These are phyloP conservation scores for Coniochaeta hoffmannii DNA, from an alignment of 2,329 filamentous ascomycete species.

Conservation along the genomic window DNA sequence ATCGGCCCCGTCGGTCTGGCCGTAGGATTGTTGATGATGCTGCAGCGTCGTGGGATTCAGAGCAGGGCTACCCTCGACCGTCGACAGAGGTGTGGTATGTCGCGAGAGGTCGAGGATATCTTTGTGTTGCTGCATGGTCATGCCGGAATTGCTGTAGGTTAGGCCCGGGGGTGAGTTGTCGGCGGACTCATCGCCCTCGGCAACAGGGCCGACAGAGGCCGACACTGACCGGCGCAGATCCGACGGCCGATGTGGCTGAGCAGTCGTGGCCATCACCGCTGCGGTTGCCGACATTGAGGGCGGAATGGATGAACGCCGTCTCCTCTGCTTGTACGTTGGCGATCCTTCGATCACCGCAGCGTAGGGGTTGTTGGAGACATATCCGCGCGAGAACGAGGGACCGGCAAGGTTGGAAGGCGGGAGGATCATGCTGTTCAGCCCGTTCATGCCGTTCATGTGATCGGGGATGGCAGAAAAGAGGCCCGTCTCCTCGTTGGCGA, in stretches of 20 bases:
- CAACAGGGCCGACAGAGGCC: slow-evolving; percentile 72
- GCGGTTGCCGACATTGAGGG: slow-evolving; percentile 65
- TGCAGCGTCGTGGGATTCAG: slow-evolving; percentile 59
- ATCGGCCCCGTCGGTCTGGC: slow-evolving; percentile 49
- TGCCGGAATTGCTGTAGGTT: slow-evolving; percentile 62
- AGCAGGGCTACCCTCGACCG: slow-evolving; percentile 73
- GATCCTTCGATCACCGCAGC: slow-evolving; percentile 80
- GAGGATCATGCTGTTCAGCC: slow-evolving; percentile 82
- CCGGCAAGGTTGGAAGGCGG: slow-evolving; percentile 78
- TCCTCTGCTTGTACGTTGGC: slow-evolving; percentile 95
- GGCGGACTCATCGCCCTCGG: slow-evolving; percentile 70
- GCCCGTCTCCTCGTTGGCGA: slow-evolving; percentile 95
- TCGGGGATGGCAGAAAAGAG: slow-evolving; percentile 96
- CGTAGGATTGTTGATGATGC: slow-evolving; percentile 41
- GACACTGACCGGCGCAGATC: slow-evolving; percentile 90
- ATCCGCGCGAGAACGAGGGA: slow-evolving; percentile 70
- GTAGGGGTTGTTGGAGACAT: slow-evolving; percentile 73
- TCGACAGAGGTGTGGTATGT: slow-evolving; percentile 83
- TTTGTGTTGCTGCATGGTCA: slow-evolving; percentile 65
- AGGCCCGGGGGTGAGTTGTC: slow-evolving; percentile 74
- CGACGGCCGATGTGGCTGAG: slow-evolving; percentile 64
- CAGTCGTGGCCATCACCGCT: slow-evolving; percentile 50
- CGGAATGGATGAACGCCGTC: slow-evolving; percentile 87
- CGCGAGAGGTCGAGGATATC: slow-evolving; percentile 79
- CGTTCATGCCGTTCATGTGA: slow-evolving; percentile 62